Conservation (phyloP, 345 rosid species). For the Corchorus capsularis region DNA sequence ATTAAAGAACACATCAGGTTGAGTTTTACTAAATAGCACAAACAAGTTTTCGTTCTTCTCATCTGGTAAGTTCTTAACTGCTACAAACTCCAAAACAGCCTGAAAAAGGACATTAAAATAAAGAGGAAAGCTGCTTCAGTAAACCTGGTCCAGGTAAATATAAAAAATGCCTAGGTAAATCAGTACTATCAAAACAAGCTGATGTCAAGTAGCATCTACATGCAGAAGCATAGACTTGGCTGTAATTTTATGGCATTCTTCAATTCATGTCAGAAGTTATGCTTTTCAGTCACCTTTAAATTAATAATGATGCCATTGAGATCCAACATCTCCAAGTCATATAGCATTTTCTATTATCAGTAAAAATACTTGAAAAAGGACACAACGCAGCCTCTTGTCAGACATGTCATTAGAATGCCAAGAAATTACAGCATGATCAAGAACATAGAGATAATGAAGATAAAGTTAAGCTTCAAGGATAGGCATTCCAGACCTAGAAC, state of each 20-base stretch:
- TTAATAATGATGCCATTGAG: not conserved
- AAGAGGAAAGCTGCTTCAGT: slow-evolving; percentile 17
- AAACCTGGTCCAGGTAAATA: not conserved
- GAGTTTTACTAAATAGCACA: slow-evolving; percentile 68
- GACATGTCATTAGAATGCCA: not conserved
- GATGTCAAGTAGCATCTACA: not conserved
- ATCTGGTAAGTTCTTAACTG: slow-evolving; percentile 64
- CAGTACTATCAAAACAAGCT: not conserved
- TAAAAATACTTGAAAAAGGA: not conserved
- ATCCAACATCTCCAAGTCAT: not conserved
- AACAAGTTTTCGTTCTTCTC: slow-evolving; percentile 58
- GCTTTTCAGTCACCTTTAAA: not conserved
- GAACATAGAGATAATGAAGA: not conserved
- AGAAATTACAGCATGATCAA: not conserved
- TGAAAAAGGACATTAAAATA: slow-evolving; percentile 32
- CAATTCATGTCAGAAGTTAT: not conserved
- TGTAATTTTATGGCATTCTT: not conserved
- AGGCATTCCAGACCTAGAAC: not conserved
- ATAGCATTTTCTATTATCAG: not conserved
- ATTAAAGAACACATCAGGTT: slow-evolving; percentile 64
- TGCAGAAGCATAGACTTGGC: not conserved
- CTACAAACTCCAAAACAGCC: slow-evolving; percentile 77
- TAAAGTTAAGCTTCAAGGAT: not conserved
- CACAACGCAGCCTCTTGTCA: not conserved
- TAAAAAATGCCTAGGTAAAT: not conserved